Base-by-base conservation (phyloP, 2,329 filamentous ascomycete genomes). In the Exserohilum rostratum region DNA sequence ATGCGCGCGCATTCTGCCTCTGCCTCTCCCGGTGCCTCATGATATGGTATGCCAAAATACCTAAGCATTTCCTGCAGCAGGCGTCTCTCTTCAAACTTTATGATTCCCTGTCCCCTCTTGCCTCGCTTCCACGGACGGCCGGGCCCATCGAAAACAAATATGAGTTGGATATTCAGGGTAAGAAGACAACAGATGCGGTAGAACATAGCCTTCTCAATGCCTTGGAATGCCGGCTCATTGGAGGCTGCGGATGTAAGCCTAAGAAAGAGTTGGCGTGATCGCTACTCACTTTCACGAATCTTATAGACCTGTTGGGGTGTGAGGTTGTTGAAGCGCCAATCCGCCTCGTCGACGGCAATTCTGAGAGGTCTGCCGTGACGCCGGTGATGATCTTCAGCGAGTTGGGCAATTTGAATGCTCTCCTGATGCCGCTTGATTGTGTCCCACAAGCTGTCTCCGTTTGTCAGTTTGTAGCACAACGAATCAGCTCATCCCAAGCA, bases 81-180 rank as follows among this genome's bases (percentile, higher is more conserved):
- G 33, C 61, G 58, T 12, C 69, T 66, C 46, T 66, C 53, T 11
- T 77, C 57, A 39, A 68, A 69, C 18, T 78, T 67, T 15, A 79
- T 59, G n/a, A 58, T 67, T 2, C 65, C 60, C 11, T 68, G 69
- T 0, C 66, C 63, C 30, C 61, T 45, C 35, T 73, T 58, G 9
- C 68, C 66, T 12, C 72, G 60, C 58, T 79, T 76, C 65, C 69
- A 64, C 1, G 75, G 73, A 52, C 71, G 78, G 13, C 78, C 76
- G 9, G 79, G 72, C 0, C 83, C 82, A 52, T 85, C 83, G 56
- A 83, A 84, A 3, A 86, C 78, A 51, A 85, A 84, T 6, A 85
- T 60, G 1, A 82, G 73, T 35, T 82, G 77, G 5, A 86, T 79
- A 13, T 82, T 78, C 5, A 81, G 73, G 17, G 76, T 76, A 22